Evolutionary conservation across 345 rosid species (phyloP).

Genomic region (Hirschfeldia incana): DNA sequence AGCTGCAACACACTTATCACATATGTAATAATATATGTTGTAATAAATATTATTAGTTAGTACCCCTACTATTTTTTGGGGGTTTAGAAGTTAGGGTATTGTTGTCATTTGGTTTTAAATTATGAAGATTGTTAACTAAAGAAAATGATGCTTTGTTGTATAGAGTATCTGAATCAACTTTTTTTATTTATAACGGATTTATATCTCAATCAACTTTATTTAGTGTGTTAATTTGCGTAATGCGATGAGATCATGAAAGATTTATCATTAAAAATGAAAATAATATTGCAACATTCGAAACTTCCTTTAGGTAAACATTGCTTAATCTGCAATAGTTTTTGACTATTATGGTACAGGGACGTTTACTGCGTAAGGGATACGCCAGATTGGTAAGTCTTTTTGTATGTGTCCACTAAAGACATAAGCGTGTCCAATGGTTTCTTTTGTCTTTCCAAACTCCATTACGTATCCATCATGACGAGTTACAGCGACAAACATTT

Average conservation of each 20-base stretch:
- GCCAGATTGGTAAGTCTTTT: slow-evolving; percentile 11
- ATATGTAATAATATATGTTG: no score
- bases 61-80: neutral
- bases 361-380: neutral
- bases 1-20: neutral
- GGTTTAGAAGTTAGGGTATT: neutral
- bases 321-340: neutral
- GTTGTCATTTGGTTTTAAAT: neutral
- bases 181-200: no score
- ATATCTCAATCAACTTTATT: no score
- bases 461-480: neutral
- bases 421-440: neutral
- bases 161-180: neutral
- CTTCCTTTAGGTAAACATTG: neutral
- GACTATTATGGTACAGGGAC: neutral
- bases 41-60: no score
- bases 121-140: neutral
- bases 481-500: neutral
- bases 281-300: neutral
- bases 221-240: neutral
- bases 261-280: no score
- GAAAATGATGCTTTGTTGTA: neutral
- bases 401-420: neutral
- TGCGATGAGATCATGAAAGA: neutral
- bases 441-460: neutral